phyloP scores from a whole-genome alignment of 495 filamentous ascomycete genomes.

The Neurospora sp. region DNA sequence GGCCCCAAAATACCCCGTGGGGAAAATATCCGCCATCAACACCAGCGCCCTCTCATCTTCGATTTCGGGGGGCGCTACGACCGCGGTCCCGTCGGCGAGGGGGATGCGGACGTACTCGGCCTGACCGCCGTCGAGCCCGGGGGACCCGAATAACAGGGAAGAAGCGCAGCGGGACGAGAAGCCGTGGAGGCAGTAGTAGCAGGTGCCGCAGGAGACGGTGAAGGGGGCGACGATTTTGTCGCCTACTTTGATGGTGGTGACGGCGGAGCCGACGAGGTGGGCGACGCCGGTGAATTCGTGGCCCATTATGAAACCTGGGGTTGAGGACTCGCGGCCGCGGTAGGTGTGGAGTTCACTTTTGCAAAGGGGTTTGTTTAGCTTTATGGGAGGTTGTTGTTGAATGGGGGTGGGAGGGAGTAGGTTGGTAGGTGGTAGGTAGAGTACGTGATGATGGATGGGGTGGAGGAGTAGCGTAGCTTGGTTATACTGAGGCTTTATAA shows the following conservation, averaged over 20 bases:
- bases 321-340: slow-evolving; percentile 62
- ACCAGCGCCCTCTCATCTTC: slow-evolving; percentile 62
- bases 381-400: too few species aligned
- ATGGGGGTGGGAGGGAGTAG: not conserved
- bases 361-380: not conserved
- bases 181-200: slow-evolving; percentile 83
- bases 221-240: slow-evolving; percentile 78
- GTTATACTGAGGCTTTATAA: not conserved
- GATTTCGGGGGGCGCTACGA: slow-evolving; percentile 66
- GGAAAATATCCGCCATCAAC: slow-evolving; percentile 83
- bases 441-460: not conserved
- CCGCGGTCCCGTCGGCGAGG: slow-evolving; percentile 70
- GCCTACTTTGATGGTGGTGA: slow-evolving; percentile 61
- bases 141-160: slow-evolving; percentile 62
- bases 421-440: too few species aligned
- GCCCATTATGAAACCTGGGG: slow-evolving; percentile 45
- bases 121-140: slow-evolving; percentile 72
- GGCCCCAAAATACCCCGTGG: slow-evolving; percentile 88
- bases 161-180: slow-evolving; percentile 78
- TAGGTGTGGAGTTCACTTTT: slow-evolving; percentile 81
- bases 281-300: slow-evolving; percentile 79
- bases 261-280: slow-evolving; percentile 52
- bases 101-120: slow-evolving; percentile 87
- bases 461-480: not conserved
- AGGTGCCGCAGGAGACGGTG: slow-evolving; percentile 73